Conservation (phyloP, 495 filamentous ascomycete genomes). For the Articulospora tetracladia region DNA sequence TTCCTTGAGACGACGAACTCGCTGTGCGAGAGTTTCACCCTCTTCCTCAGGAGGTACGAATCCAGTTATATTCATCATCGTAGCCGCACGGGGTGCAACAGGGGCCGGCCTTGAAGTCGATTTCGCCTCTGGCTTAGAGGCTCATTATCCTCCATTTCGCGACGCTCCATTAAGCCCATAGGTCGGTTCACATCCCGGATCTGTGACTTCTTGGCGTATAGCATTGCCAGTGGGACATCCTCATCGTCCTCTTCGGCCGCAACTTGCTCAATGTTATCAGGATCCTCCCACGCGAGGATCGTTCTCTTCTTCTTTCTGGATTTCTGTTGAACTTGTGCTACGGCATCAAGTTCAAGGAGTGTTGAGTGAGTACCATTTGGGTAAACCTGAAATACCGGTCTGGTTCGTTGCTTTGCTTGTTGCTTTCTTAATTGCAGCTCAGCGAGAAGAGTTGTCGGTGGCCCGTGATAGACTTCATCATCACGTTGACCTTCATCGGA, state of each 20-base stretch:
- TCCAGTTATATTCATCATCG: slow-evolving; percentile 29
- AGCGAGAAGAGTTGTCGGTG: slow-evolving; percentile 86
- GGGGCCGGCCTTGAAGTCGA: slow-evolving; percentile 57
- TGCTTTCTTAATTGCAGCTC: slow-evolving; percentile 88
- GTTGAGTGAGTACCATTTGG: slow-evolving; percentile 84
- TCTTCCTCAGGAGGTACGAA: slow-evolving; percentile 50
- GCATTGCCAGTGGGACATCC: slow-evolving; percentile 81
- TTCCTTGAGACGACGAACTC: slow-evolving; percentile 64
- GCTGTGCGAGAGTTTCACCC: slow-evolving; percentile 75
- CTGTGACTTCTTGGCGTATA: slow-evolving; percentile 61
- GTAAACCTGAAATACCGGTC: slow-evolving; percentile 60
- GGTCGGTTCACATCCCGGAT: slow-evolving; percentile 58
- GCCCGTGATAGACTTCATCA: slow-evolving; percentile 53
- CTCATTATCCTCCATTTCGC: slow-evolving; percentile 87
- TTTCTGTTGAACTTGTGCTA: slow-evolving; percentile 80
- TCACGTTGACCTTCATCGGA: slow-evolving; percentile 25
- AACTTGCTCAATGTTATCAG: slow-evolving; percentile 36
- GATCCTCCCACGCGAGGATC: slow-evolving; percentile 87
- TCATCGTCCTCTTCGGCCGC: slow-evolving; percentile 54
- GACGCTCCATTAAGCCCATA: slow-evolving; percentile 77
- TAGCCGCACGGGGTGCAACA: slow-evolving; percentile 18
- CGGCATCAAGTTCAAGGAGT: slow-evolving; percentile 83
- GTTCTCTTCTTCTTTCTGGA: slow-evolving; percentile 69
- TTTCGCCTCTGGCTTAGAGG: slow-evolving; percentile 77
- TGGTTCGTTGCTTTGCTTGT: slow-evolving; percentile 71